Conservation (phyloP, 2,329 filamentous ascomycete species). For the Neurospora crassa region DNA sequence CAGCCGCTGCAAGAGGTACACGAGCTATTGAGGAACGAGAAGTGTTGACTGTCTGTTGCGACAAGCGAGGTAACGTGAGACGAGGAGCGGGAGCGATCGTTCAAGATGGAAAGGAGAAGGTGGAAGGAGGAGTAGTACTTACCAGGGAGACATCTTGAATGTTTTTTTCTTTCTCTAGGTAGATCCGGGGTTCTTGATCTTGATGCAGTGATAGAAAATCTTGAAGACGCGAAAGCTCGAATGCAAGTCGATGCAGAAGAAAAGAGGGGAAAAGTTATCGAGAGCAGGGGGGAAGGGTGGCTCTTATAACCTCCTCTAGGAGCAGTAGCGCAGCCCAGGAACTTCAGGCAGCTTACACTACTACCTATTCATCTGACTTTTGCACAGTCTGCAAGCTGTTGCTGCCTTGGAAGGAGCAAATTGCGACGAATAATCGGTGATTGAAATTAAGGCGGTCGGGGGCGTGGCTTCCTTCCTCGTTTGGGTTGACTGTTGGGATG, state of each 20-base stretch:
- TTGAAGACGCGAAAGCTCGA: background rate
- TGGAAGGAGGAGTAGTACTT: background rate
- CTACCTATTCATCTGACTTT: background rate
- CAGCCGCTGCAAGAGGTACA: background rate
- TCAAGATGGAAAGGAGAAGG: background rate
- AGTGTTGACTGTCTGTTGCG: background rate
- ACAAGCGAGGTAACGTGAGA: background rate
- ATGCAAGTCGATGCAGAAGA: background rate
- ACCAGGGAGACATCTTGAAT: background rate
- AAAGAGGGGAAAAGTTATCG: background rate
- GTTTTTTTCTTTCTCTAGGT: background rate
- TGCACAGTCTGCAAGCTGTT: background rate
- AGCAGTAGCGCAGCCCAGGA: background rate
- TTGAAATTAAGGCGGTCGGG: background rate
- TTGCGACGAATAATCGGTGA: background rate
- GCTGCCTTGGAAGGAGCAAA: background rate
- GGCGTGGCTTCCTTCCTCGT: background rate
- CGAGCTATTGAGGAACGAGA: background rate
- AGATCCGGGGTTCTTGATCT: background rate
- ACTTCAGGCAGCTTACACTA: background rate
- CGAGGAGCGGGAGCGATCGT: background rate
- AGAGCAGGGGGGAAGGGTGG: background rate
- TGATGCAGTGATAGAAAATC: background rate
- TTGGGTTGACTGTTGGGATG: background rate
- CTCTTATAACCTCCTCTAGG: background rate